These are phyloP conservation scores for Porogramme epimiltina DNA, from an alignment of 1,284 basidiomycete species.

Conservation along the genomic window DNA sequence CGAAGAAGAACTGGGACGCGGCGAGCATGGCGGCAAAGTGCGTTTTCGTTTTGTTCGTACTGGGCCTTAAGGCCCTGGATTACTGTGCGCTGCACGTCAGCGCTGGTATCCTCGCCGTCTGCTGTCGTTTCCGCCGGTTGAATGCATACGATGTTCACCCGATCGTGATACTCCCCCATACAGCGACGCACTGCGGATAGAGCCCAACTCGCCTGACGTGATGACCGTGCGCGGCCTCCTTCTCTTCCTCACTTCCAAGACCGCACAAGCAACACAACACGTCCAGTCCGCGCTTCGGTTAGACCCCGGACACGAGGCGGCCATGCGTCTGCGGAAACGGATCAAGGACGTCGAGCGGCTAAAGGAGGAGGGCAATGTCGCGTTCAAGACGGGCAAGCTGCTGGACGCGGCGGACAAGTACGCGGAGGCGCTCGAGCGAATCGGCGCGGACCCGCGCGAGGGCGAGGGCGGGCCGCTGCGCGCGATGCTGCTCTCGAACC, in stretches of 20 bases:
- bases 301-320: constrained; percentile 78
- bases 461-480: constrained; percentile 75
- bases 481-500: constrained; percentile 81
- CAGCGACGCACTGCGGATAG: constrained; percentile 76
- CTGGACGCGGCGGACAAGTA: constrained; percentile 73
- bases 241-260: constrained; percentile 74
- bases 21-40: constrained; percentile 76
- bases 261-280: constrained; percentile 75
- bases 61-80: neutral
- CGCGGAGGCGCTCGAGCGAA: constrained; percentile 67
- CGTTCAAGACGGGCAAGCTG: constrained; percentile 69
- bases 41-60: neutral
- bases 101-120: too few relatives aligned
- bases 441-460: constrained; percentile 67
- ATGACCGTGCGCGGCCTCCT: constrained; percentile 82
- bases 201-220: constrained; percentile 77
- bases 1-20: constrained; percentile 67
- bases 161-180: neutral
- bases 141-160: neutral
- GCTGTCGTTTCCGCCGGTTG: too few relatives aligned
- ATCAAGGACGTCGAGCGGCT: constrained; percentile 78
- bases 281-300: constrained; percentile 72
- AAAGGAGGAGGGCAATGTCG: constrained; percentile 83
- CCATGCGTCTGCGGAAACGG: constrained; percentile 73
- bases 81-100: neutral